These are phyloP conservation scores for Eragrostis nindensis DNA, from an alignment of 176 grass and related monocot genomes.

Conservation along the genomic window DNA sequence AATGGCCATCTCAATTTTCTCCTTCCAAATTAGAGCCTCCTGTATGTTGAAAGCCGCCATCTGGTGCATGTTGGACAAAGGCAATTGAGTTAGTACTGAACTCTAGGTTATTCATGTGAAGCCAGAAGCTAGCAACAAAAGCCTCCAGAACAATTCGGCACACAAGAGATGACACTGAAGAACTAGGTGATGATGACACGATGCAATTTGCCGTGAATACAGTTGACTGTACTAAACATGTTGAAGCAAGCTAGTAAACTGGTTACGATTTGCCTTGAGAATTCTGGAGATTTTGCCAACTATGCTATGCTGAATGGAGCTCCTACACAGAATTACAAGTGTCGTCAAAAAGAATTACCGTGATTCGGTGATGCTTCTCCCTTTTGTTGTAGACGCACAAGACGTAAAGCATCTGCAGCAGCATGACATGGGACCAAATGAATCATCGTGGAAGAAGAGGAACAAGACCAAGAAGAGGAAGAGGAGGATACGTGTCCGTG, in stretches of 20 bases:
- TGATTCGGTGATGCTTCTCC: constrained; percentile 87
- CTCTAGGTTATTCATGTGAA: background rate
- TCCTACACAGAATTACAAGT: background rate
- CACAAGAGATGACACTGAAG: background rate
- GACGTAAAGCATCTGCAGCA: constrained; percentile 81
- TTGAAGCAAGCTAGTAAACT: background rate
- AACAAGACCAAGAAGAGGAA: constrained; percentile 10
- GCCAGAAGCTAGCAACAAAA: background rate
- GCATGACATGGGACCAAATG: background rate
- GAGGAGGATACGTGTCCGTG: constrained; percentile 65
- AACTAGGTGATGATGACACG: background rate
- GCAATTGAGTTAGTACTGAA: background rate
- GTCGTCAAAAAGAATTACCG: constrained; percentile 27
- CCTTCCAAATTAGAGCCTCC: constrained; percentile 93
- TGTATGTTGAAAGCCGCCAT: constrained; percentile 99
- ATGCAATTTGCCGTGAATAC: background rate
- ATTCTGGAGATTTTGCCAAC: background rate
- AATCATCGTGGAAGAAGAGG: constrained; percentile 2
- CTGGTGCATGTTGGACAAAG: constrained; percentile 46
- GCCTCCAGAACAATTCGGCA: background rate
- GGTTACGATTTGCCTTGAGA: background rate
- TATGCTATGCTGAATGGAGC: background rate
- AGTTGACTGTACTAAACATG: background rate
- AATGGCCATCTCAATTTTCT: constrained; percentile 96
- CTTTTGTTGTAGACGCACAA: constrained; percentile 96